A percentile compares a stretch with the other conserved stretches of the same genome.
These are phyloP conservation scores for Cladosporium sphaerospermum DNA, from an alignment of 2,329 filamentous ascomycete genomes.

Conservation along the genomic window DNA sequence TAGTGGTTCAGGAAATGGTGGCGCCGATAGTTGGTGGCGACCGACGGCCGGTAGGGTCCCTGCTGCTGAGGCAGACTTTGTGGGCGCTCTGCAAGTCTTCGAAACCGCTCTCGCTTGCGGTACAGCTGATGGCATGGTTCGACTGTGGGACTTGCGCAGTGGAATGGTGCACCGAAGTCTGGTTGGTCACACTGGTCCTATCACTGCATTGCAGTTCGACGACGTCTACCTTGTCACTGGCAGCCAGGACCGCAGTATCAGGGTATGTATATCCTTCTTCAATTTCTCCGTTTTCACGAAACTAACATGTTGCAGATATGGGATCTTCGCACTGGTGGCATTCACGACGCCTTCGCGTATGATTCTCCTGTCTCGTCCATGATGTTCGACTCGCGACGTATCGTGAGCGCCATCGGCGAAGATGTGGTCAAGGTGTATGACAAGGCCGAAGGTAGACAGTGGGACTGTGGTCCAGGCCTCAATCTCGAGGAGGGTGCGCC, in stretches of 20 bases:
- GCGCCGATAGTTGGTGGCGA: conserved; percentile 55
- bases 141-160: conserved; percentile 91
- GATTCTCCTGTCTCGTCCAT: conserved; percentile 87
- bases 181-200: conserved; percentile 89
- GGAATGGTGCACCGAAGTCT: conserved; percentile 95
- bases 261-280: conserved; percentile 56
- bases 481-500: conserved; percentile 55
- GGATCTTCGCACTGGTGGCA: conserved; percentile 93
- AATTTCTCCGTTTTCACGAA: neutral
- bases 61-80: conserved; percentile 74
- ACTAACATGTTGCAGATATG: conserved; percentile 65
- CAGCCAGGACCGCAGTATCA: conserved; percentile 83
- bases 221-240: conserved; percentile 92
- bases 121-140: conserved; percentile 94
- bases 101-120: conserved; percentile 93
- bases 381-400: conserved; percentile 91
- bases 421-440: conserved; percentile 97
- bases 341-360: conserved; percentile 93
- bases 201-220: conserved; percentile 93
- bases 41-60: conserved; percentile 54
- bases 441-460: conserved; percentile 90
- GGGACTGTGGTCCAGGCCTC: conserved; percentile 83
- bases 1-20: conserved; percentile 20
- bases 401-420: conserved; percentile 84
- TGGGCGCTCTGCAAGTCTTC: conserved; percentile 91